Percentiles rank a stretch among this genome's conserved stretches.
phyloP scores from a whole-genome alignment of 2,329 filamentous ascomycete genomes.

The Neofusicoccum umdonicola region DNA sequence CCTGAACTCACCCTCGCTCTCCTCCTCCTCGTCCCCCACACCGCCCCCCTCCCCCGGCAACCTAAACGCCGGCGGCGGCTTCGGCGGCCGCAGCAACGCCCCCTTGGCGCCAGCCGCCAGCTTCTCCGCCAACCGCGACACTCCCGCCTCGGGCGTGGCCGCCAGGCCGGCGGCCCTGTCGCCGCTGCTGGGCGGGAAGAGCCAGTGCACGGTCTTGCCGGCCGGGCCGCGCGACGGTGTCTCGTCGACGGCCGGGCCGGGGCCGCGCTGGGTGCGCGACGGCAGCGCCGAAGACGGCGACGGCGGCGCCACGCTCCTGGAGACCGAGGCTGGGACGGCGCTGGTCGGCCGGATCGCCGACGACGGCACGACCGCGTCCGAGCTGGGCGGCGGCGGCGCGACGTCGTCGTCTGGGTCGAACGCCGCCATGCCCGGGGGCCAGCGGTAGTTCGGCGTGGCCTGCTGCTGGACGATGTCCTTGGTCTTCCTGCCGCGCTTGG shows the following conservation, averaged over 20 bases:
- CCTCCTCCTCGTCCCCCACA: not conserved
- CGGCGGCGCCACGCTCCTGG: not conserved
- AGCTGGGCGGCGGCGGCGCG: constrained; percentile 22
- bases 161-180: not conserved
- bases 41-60: not conserved
- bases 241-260: constrained; percentile 36
- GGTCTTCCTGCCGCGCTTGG: constrained; percentile 34
- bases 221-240: constrained; percentile 43
- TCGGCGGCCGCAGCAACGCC: not conserved
- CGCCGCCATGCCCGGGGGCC: constrained; percentile 10
- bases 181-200: not conserved
- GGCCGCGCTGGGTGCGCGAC: constrained; percentile 18
- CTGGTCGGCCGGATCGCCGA: constrained; percentile 35
- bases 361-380: constrained; percentile 40
- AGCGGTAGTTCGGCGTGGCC: not conserved
- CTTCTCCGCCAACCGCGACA: not conserved
- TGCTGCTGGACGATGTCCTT: constrained; percentile 28
- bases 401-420: constrained; percentile 20
- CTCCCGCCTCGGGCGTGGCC: not conserved
- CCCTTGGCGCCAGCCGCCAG: not conserved
- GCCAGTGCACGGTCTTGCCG: constrained; percentile 22
- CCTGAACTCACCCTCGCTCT: constrained; percentile 6
- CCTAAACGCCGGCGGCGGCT: not conserved
- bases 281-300: constrained; percentile 20
- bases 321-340: constrained; percentile 24